Evolutionary conservation across 495 filamentous ascomycete genomes (phyloP), one percentile per base, ranked within the genome.

Genomic region (Penicillium waksmanii): DNA sequence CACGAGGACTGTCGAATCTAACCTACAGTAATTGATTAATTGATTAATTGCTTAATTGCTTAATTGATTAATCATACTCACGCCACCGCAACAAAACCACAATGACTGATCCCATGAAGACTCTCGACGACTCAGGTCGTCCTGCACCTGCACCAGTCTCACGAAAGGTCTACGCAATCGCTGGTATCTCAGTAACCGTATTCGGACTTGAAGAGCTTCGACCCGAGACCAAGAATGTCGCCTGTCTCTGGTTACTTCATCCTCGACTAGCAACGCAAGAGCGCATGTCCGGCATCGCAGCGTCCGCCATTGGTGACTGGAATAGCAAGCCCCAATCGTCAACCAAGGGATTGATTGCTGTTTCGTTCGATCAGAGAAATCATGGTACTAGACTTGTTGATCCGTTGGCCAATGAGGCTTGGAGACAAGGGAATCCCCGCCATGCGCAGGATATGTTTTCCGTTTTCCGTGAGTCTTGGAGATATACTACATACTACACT

Each of bases 361-460:
- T 93, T 12, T 82, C 89, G 3, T 95, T 94, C 66, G 95, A 97
- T 66, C 90, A 93, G 70, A 78, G 94, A 27, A 98, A 98, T 65
- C 95, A 98, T 74, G 94, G 94, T 5, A 78, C 84, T 3, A 74
- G 95, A 53, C 70, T 85, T 55, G 82, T 93, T 38, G 71, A 80
- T 50, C 66, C 74, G 10, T 56, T 79, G 3, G 75, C 76, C 17
- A 97, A 96, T 67, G 80, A 87, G 64, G 80, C 86, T 6, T 97
- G 93, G 94, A 82, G 82, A 53, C 71, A 85, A 33, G 92, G 92
- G 19, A 98, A 98, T 66, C 75, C 81, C 31, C 85, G 81, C 7
- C 95, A 98, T 80, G 93, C 91, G 19, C 85, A 88, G 65, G 93
- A 97, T 67, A 94, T 96, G 90, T 94, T 93, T 68, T 84, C 79